Evolutionary conservation across 129 eudicot genomes (phyloP), one percentile per base, ranked within the genome.

Genomic region (Artemisia annua): DNA sequence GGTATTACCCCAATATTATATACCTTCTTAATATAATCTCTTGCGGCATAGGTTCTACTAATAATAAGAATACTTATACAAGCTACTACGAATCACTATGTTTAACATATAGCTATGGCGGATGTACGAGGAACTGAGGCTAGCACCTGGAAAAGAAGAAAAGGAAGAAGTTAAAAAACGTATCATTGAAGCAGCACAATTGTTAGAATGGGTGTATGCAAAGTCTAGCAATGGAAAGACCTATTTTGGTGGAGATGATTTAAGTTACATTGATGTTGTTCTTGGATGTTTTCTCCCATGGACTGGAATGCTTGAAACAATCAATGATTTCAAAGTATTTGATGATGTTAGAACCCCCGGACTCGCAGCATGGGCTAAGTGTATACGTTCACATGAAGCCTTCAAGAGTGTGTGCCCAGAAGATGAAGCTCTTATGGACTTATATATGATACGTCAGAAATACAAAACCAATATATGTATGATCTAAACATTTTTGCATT

Each of bases 271-370:
- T 53, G 83, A 79, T 22, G 70, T 79, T 17, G 78, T 18, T 65
- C 30, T 79, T 2, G 83, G 83, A 2, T 10, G 73, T 59, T 15
- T 12, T 10, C 14, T 78, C n/a, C 66, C 66, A 6, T 71, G 73
- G 69, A 46, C 48, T 11, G 43, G 13, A 28, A 24, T 61, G 28
- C 8, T 13, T 28, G 50, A 51, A 11, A 28, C 51, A 10, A 22
- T 48, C 48, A 18, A 18, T 26, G n/a, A 15, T 65, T 15, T 24
- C 62, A 19, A 55, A 11, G 39, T 68, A n/a, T 64, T 84, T 2
- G 85, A 84, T 24, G 76, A 72, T 35, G 22, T 43, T 17, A 76
- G 59, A 61, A 67, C 76, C n/a, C 87, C 87, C 0, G 22, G 15
- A 2, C 56, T 83, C 17, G 76, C 52, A 11, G 19, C 5, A 59